These are phyloP conservation scores for Neospora caninum DNA, from an alignment of 169 alveolate genomes.

Conservation along the genomic window DNA sequence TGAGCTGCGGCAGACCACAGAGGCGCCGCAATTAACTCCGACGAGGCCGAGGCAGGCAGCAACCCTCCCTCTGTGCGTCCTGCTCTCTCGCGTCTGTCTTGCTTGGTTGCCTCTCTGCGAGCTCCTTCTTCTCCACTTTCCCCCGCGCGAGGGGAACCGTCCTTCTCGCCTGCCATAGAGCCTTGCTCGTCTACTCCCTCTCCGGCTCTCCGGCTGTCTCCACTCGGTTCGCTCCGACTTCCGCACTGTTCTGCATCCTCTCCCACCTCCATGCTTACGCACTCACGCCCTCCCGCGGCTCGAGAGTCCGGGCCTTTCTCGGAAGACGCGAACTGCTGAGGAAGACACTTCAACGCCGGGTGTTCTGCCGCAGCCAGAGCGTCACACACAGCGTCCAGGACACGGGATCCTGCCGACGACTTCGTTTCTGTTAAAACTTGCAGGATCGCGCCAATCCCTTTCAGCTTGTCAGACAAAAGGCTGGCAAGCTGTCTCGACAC, in stretches of 20 bases:
- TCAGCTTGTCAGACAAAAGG: not conserved
- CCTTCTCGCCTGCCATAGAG: too few relatives aligned
- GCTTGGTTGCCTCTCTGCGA: not conserved
- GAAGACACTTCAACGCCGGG: too few relatives aligned
- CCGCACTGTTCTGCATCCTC: too few relatives aligned
- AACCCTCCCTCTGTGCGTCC: not conserved
- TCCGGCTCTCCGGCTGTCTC: too few relatives aligned
- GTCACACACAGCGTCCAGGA: slow-evolving; percentile 21
- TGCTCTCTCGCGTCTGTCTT: not conserved
- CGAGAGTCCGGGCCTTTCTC: too few relatives aligned
- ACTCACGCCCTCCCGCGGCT: too few relatives aligned
- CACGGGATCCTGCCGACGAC: not conserved
- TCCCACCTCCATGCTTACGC: too few relatives aligned
- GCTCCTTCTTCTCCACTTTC: not conserved
- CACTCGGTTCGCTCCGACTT: too few relatives aligned
- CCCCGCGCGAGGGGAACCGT: too few relatives aligned
- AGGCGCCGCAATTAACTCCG: not conserved
- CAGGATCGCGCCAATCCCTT: not conserved
- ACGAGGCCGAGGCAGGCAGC: too few relatives aligned
- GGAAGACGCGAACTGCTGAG: too few relatives aligned
- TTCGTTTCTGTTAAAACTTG: not conserved
- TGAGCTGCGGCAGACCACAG: not conserved
- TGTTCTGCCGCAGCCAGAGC: not conserved
- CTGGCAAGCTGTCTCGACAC: not conserved
- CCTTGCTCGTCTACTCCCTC: too few relatives aligned